These are phyloP conservation scores for Pichia manshurica DNA, from an alignment of 805 yeast species.

Conservation along the genomic window DNA sequence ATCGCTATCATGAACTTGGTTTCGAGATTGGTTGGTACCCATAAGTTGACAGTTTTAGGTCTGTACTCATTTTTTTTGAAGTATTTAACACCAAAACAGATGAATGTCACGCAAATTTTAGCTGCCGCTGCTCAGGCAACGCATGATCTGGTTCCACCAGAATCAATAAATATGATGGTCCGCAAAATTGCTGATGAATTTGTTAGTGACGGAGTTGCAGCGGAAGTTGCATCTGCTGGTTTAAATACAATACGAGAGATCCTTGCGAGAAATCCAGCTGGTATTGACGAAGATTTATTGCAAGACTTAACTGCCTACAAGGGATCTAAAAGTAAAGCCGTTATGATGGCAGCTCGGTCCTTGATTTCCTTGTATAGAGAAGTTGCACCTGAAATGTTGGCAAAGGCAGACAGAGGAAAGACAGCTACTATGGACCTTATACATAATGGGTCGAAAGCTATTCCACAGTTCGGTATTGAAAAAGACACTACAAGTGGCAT, in stretches of 20 bases:
- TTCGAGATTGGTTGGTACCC: slow-evolving; percentile 89
- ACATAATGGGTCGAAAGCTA: slow-evolving; percentile 42
- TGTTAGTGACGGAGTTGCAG: slow-evolving; percentile 96
- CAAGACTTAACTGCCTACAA: slow-evolving; percentile 89
- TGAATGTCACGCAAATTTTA: slow-evolving; percentile 90
- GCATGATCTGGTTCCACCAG: slow-evolving; percentile 97
- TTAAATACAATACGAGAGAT: slow-evolving; percentile 92
- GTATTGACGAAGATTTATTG: slow-evolving; percentile 79
- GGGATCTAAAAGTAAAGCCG: slow-evolving; percentile 91
- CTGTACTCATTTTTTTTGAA: slow-evolving; percentile 83
- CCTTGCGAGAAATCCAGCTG: slow-evolving; percentile 86
- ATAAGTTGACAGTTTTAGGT: slow-evolving; percentile 85
- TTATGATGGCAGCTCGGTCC: slow-evolving; percentile 88
- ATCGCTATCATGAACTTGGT: slow-evolving; percentile 81
- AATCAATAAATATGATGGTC: slow-evolving; percentile 69
- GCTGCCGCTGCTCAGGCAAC: slow-evolving; percentile 97
- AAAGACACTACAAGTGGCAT: slow-evolving; percentile 57
- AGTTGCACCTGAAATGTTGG: slow-evolving; percentile 93
- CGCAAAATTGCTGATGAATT: slow-evolving; percentile 95
- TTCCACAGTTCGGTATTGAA: slow-evolving; percentile 73
- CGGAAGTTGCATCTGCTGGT: slow-evolving; percentile 98
- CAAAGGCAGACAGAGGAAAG: slow-evolving; percentile 89
- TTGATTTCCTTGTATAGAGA: slow-evolving; percentile 84
- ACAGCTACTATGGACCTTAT: slow-evolving; percentile 78
- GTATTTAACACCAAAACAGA: slow-evolving; percentile 89